These are phyloP conservation scores for Saccharum officinarum DNA, from an alignment of 176 grass and related monocot species.

Conservation along the genomic window DNA sequence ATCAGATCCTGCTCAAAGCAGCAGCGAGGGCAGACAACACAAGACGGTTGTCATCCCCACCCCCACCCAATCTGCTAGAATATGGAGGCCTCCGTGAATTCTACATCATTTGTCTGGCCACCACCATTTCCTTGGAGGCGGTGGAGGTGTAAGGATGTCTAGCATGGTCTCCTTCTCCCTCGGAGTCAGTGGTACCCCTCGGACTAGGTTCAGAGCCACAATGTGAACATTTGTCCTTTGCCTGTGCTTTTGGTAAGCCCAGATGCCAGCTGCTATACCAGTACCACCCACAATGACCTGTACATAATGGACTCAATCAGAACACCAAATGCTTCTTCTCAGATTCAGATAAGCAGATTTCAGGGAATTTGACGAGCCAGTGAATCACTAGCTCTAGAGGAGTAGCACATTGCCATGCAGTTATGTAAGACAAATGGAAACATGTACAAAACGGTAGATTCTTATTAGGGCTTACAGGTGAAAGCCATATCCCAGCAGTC, in stretches of 20 bases:
- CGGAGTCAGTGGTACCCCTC: constrained; percentile 81
- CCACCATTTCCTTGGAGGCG: constrained; percentile 44
- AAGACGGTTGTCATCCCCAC: too few relatives aligned
- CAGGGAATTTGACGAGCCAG: not conserved
- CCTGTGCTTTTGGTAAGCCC: constrained; percentile 82
- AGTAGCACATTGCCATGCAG: not conserved
- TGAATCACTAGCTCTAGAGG: not conserved
- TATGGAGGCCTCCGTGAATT: not conserved
- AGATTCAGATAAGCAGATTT: not conserved
- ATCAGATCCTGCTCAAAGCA: too few relatives aligned
- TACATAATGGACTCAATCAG: not conserved
- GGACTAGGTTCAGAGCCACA: constrained; percentile 81
- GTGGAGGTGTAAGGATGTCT: constrained; percentile 72
- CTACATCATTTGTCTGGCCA: constrained; percentile 44
- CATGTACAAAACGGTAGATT: not conserved
- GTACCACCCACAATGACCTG: constrained; percentile 78
- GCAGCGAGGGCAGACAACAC: too few relatives aligned
- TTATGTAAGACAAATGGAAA: not conserved
- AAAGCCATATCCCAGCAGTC: constrained; percentile 95
- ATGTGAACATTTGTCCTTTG: constrained; percentile 87
- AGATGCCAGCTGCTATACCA: constrained; percentile 64
- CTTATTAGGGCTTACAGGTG: constrained; percentile 52
- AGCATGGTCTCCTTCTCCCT: constrained; percentile 89
- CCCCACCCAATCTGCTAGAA: too few relatives aligned
- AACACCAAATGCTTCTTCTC: not conserved